phyloP scores from a whole-genome alignment of 2,329 filamentous ascomycete genomes.

The Aspergillus persii region DNA sequence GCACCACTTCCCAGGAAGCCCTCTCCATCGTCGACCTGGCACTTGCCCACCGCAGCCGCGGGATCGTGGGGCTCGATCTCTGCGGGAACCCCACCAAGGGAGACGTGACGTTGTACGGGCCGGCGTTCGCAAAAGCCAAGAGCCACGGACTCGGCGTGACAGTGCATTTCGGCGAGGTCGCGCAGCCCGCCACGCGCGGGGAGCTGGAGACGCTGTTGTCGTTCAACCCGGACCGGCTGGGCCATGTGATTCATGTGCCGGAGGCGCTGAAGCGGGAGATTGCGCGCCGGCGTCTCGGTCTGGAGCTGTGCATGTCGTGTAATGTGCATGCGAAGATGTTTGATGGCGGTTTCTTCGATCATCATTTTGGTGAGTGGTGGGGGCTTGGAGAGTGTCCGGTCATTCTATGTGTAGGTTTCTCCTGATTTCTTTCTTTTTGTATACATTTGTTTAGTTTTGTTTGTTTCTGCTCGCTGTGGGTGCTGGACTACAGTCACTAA shows the following conservation, averaged over 20 bases:
- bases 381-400: conserved; percentile 58
- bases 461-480: conserved; percentile 6
- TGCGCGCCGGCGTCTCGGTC: conserved; percentile 53
- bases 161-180: conserved; percentile 74
- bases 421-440: not conserved
- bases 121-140: conserved; percentile 59
- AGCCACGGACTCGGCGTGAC: conserved; percentile 61
- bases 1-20: conserved; percentile 57
- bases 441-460: too few species aligned
- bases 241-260: conserved; percentile 75
- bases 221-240: conserved; percentile 67
- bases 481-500: not conserved
- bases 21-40: conserved; percentile 64
- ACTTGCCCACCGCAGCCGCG: conserved; percentile 49
- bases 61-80: conserved; percentile 73
- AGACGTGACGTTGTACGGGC: conserved; percentile 58
- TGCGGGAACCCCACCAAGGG: conserved; percentile 71
- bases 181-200: conserved; percentile 52
- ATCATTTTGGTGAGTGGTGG: conserved; percentile 76
- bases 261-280: conserved; percentile 60
- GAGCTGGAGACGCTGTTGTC: conserved; percentile 65
- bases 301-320: conserved; percentile 77
- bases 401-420: conserved; percentile 63
- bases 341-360: conserved; percentile 60
- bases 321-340: conserved; percentile 77